These are phyloP conservation scores for Galerina sulciceps DNA, from an alignment of 768 basidiomycete genomes.

Conservation along the genomic window DNA sequence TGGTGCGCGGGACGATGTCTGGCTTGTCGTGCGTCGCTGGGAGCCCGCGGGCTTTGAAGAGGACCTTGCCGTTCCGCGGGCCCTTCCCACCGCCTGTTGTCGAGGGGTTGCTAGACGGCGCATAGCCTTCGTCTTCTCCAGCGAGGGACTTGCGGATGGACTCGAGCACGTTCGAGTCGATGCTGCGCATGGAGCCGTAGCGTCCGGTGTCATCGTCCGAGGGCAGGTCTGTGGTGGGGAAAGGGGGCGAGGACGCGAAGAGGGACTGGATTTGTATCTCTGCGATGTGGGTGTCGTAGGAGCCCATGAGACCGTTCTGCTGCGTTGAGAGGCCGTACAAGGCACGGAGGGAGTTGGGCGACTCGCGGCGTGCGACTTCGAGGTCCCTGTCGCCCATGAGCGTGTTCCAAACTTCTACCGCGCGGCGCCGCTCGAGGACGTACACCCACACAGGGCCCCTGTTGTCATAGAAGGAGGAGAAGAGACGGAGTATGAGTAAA, in stretches of 20 bases:
- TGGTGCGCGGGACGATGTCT: constrained; percentile 77
- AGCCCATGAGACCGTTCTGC: constrained; percentile 77
- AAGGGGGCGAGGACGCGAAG: constrained; percentile 84
- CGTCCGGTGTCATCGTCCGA: constrained; percentile 34
- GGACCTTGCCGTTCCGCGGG: constrained; percentile 46
- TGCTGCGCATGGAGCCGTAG: constrained; percentile 44
- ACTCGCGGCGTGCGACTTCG: constrained; percentile 51
- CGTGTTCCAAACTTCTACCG: constrained; percentile 79
- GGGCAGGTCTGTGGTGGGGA: constrained; percentile 70
- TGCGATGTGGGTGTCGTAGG: constrained; percentile 66
- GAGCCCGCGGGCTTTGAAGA: constrained; percentile 70
- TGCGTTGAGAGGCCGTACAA: constrained; percentile 58
- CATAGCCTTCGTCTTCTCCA: constrained; percentile 46
- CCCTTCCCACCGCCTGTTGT: constrained; percentile 40
- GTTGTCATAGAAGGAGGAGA: constrained; percentile 8
- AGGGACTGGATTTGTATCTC: constrained; percentile 80
- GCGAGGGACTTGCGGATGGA: constrained; percentile 40
- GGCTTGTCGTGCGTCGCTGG: constrained; percentile 66
- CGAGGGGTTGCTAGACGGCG: constrained; percentile 48
- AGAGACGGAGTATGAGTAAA: constrained; percentile 6
- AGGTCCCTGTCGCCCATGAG: constrained; percentile 77
- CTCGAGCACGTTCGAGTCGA: constrained; percentile 49
- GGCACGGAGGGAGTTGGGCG: constrained; percentile 73
- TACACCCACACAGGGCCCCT: constrained; percentile 93
- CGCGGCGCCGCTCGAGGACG: constrained; percentile 80